Evolutionary conservation across 495 filamentous ascomycete species (phyloP), one percentile per base, ranked within the genome.

Genomic region (Daldinia decipiens): DNA sequence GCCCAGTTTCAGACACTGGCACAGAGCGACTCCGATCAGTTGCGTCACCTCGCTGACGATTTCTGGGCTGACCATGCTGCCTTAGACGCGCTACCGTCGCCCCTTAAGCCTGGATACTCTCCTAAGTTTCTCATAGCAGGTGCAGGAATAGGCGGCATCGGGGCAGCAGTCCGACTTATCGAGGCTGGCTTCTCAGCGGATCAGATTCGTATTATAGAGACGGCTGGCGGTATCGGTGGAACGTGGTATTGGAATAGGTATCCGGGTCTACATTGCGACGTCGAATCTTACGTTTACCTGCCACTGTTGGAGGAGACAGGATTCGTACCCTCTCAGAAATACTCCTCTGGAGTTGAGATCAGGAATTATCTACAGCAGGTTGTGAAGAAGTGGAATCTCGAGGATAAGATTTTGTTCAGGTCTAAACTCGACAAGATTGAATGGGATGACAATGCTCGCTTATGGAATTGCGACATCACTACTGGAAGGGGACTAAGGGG

Each of bases 291-390:
- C 61, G 59, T 74, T 5, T 87, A 87, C 65, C 66, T 90, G 76
- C 87, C 88, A 0, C 70, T 87, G 12, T 76, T 90, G n/a, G 87
- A 90, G 43, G 87, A 89, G 72, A 89, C 82, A 3, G 86, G 83
- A 0, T 89, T 86, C 65, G 77, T 87, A 58, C 87, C 87, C 0
- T 80, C 72, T 24, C 76, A 80, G 15, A 81, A 79, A 52, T 87
- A 85, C 60, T 67, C 78, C 0, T 50, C 75, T 1, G 84, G 84
- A 1, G 29, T 74, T 0, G 86, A 87, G 75, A 77, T 87, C 17
- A 76, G 80, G 2, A 73, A 83, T 34, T 79, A 88, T 67, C 76
- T 82, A 9, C 62, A 83, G 12, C 59, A 71, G 1, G 74, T 83
- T 3, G 81, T 77, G 13, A 67, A 76, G 52, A 73, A 83, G 60